Conservation (phyloP, 352 stramenopile genomes). For the Pythium rishiriense region DNA sequence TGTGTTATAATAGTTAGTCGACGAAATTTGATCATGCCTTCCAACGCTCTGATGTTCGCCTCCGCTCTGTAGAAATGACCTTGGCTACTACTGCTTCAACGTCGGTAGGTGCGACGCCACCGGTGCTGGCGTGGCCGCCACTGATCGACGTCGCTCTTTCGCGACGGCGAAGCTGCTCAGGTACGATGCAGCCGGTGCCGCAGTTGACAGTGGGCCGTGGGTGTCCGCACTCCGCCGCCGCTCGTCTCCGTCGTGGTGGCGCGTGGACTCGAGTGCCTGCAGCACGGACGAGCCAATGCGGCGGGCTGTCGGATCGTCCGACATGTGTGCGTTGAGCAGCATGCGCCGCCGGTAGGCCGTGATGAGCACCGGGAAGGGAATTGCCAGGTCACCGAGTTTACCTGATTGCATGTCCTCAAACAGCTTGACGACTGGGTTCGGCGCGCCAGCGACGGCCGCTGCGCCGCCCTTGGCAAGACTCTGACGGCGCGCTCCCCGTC, state of each 20-base stretch:
- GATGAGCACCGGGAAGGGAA: constrained; percentile 79
- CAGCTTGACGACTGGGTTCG: constrained; percentile 72
- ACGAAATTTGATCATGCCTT: constrained; percentile 26
- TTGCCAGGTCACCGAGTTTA: constrained; percentile 71
- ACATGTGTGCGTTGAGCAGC: constrained; percentile 85
- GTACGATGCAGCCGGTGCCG: constrained; percentile 3
- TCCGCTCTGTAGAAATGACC: neutral
- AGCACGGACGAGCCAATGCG: constrained; percentile 46
- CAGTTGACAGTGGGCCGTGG: no score
- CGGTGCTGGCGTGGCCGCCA: neutral
- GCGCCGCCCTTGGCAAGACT: neutral
- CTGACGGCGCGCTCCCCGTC: neutral
- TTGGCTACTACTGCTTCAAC: constrained; percentile 14
- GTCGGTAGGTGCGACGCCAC: constrained; percentile 15
- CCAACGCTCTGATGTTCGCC: constrained; percentile 6
- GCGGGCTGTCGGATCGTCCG: constrained; percentile 52
- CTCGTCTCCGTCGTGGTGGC: constrained; percentile 25
- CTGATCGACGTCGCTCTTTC: neutral
- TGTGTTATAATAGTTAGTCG: constrained; percentile 34
- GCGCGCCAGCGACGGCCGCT: neutral
- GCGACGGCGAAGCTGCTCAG: constrained; percentile 24
- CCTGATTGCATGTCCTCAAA: constrained; percentile 79
- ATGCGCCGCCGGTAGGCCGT: constrained; percentile 76
- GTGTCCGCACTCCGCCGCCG: constrained; percentile 3
- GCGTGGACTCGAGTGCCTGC: constrained; percentile 63